These are phyloP conservation scores for Arctostaphylos glauca DNA, from an alignment of 148 eudicot species.

Conservation along the genomic window DNA sequence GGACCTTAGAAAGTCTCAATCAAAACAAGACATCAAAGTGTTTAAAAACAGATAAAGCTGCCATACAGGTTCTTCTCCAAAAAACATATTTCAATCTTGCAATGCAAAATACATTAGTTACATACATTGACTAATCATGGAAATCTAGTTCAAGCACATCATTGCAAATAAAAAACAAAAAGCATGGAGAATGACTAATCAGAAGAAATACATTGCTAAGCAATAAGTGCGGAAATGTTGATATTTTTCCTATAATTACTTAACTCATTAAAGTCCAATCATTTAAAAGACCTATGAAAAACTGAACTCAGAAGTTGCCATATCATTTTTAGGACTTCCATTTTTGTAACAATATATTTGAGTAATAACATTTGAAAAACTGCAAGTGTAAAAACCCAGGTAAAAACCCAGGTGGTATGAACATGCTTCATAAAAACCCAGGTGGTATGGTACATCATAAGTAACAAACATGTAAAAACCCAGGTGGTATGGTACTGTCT, in stretches of 20 bases:
- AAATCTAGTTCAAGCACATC: neutral
- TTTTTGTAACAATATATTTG: constrained; percentile 3
- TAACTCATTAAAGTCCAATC: too few species aligned
- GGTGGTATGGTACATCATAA: neutral
- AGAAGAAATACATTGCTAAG: neutral
- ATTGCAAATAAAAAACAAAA: neutral
- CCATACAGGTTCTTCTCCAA: too few species aligned
- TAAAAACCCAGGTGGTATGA: too few species aligned
- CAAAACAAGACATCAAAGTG: neutral
- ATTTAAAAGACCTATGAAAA: too few species aligned
- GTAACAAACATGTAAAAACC: constrained; percentile 20
- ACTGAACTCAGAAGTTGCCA: too few species aligned
- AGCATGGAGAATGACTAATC: neutral
- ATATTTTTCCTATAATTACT: too few species aligned
- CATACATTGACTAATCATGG: neutral
- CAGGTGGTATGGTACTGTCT: constrained; percentile 29
- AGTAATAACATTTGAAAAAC: constrained; percentile 8
- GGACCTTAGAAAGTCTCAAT: neutral
- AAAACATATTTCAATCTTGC: too few species aligned
- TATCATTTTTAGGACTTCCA: neutral
- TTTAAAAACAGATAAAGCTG: too few species aligned
- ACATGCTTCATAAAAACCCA: too few species aligned
- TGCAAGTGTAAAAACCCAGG: constrained; percentile 13
- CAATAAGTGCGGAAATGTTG: too few species aligned
- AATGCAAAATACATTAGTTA: neutral